A percentile compares a stretch with the other conserved stretches of the same genome.
Conservation (phyloP, 192 early-diverging fungal genomes). For the Coemansia sp. region DNA sequence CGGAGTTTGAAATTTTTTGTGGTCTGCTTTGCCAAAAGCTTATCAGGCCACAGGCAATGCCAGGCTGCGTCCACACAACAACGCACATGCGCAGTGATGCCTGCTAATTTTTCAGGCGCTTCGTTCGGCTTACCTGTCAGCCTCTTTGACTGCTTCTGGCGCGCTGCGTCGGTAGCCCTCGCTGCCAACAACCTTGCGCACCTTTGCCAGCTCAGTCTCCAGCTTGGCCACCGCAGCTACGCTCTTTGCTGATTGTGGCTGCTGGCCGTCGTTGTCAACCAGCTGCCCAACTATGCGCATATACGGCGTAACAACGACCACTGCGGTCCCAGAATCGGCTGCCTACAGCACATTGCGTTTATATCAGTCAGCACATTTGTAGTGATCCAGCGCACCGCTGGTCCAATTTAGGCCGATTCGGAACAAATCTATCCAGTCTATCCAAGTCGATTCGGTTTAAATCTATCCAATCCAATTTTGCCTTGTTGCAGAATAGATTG, state of each 20-base stretch:
- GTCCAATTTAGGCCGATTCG: too few species aligned
- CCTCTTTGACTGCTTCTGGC: slow-evolving; percentile 37
- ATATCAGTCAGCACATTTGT: too few species aligned
- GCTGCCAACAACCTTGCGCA: slow-evolving; percentile 20
- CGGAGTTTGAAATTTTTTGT: slow-evolving; percentile 48
- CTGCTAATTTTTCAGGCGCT: too few species aligned
- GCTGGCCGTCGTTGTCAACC: not conserved
- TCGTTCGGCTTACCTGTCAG: slow-evolving; percentile 39
- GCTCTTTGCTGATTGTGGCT: not conserved
- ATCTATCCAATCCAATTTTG: too few species aligned
- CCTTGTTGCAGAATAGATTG: too few species aligned
- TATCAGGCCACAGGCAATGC: not conserved
- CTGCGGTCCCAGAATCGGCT: not conserved
- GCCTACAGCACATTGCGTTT: too few species aligned
- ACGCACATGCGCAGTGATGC: too few species aligned
- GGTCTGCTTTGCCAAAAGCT: not conserved
- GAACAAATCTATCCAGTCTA: too few species aligned
- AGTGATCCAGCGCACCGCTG: too few species aligned
- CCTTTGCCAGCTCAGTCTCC: slow-evolving; percentile 29
- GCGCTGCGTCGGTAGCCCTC: slow-evolving; percentile 36
- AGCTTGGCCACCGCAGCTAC: slow-evolving; percentile 25
- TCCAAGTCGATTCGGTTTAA: too few species aligned
- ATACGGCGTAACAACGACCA: slow-evolving; percentile 30
- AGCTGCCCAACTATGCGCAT: slow-evolving; percentile 31
- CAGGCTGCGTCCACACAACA: too few species aligned